A percentile compares a stretch with the other conserved stretches of the same genome.
Evolutionary conservation across 2,329 filamentous ascomycete genomes (phyloP).

Genomic region (Pseudopithomyces maydicus): DNA sequence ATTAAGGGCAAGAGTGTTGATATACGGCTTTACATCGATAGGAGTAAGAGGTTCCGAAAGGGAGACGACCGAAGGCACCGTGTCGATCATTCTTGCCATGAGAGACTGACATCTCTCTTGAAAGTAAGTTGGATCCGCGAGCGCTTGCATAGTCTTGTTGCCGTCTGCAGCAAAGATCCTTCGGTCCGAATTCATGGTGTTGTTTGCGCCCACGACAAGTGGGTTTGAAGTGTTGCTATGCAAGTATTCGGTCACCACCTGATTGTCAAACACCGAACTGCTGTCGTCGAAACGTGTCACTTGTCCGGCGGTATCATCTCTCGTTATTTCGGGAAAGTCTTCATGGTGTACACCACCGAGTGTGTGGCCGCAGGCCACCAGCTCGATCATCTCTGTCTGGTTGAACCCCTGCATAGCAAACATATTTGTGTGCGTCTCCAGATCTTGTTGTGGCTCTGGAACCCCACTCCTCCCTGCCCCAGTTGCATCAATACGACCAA

Average conservation of each 20-base stretch:
- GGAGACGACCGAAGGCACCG: constrained; percentile 24
- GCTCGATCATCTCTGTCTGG: constrained; percentile 28
- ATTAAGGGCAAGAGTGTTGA: constrained; percentile 16
- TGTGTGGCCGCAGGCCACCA: constrained; percentile 44
- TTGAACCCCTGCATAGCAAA: constrained; percentile 40
- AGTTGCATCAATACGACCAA: constrained; percentile 40
- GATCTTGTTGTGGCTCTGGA: constrained; percentile 37
- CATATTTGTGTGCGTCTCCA: constrained; percentile 32
- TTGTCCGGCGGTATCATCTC: constrained; percentile 21
- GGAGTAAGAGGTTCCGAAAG: constrained; percentile 25
- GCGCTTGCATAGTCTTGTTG: constrained; percentile 36
- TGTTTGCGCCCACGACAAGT: constrained; percentile 30
- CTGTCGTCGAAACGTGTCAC: constrained; percentile 11
- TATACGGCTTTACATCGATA: constrained; percentile 23
- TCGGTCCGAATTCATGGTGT: constrained; percentile 38
- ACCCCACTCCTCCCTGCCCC: constrained; percentile 35
- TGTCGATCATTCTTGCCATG: constrained; percentile 25
- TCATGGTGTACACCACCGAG: constrained; percentile 42
- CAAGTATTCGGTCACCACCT: constrained; percentile 40
- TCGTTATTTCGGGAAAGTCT: constrained; percentile 35
- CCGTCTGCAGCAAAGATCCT: constrained; percentile 37
- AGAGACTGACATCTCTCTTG: constrained; percentile 21
- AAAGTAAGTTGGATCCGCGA: constrained; percentile 27
- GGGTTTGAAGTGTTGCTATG: constrained; percentile 33
- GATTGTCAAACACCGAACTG: constrained; percentile 36